phyloP scores from a whole-genome alignment of 148 eudicot species.

The Cornus suecica region DNA sequence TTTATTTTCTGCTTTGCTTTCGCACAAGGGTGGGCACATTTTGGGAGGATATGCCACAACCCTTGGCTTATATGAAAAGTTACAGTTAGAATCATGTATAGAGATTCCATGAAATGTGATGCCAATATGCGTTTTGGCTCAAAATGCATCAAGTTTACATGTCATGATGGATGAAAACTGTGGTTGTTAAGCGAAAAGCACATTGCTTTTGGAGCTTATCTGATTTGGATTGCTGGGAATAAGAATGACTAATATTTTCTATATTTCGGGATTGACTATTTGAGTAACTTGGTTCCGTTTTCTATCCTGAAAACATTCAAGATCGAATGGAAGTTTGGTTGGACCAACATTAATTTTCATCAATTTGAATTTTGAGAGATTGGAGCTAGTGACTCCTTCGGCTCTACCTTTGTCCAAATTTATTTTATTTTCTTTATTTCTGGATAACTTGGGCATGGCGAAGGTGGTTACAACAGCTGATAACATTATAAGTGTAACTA shows the following conservation, averaged over 20 bases:
- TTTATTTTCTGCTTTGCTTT: background rate
- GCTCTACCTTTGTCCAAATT: background rate
- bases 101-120: too few species aligned
- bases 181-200: background rate
- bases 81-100: too few species aligned
- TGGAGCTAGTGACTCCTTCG: background rate
- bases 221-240: background rate
- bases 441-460: background rate
- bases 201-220: background rate
- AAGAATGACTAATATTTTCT: background rate
- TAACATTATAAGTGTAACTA: background rate
- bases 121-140: background rate
- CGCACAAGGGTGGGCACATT: too few species aligned
- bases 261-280: background rate
- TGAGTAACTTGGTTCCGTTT: background rate
- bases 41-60: too few species aligned
- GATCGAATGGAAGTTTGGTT: background rate
- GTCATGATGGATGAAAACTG: background rate
- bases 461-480: background rate
- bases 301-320: background rate
- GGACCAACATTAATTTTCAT: background rate
- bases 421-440: background rate
- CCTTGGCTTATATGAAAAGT: too few species aligned
- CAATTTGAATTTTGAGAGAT: background rate
- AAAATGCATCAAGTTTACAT: background rate